These are phyloP conservation scores for Platanthera guangdongensis DNA, from an alignment of 106 monocot species.

Conservation along the genomic window DNA sequence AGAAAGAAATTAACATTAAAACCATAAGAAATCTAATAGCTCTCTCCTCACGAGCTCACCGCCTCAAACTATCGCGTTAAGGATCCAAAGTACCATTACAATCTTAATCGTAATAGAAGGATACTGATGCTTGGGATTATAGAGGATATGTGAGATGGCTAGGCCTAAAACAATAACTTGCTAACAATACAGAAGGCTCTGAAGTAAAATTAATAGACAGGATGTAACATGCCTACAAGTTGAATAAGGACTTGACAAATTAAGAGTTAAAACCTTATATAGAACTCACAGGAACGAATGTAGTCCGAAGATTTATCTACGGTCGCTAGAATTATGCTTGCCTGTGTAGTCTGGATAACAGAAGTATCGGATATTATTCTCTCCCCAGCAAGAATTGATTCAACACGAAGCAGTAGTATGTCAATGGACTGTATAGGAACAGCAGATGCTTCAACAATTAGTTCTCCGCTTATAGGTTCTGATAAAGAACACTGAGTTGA, in stretches of 20 bases:
- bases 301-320: background rate
- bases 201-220: background rate
- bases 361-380: slow-evolving; percentile 27
- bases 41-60: too few relatives aligned
- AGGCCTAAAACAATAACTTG: too few relatives aligned
- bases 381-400: slow-evolving; percentile 42
- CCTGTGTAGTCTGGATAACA: slow-evolving; percentile 39
- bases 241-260: background rate
- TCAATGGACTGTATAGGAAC: slow-evolving; percentile 47
- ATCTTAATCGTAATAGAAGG: too few relatives aligned
- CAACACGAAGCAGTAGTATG: slow-evolving; percentile 36
- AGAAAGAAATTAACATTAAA: too few relatives aligned
- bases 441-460: slow-evolving; percentile 35
- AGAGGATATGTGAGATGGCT: too few relatives aligned
- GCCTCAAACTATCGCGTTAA: too few relatives aligned
- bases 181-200: background rate
- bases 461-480: slow-evolving; percentile 32
- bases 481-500: slow-evolving; percentile 27
- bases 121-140: too few relatives aligned
- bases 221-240: background rate
- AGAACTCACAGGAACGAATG: background rate
- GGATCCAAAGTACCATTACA: too few relatives aligned
- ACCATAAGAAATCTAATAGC: too few relatives aligned
- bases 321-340: background rate
- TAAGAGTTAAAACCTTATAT: background rate